phyloP scores from a whole-genome alignment of 2,329 filamentous ascomycete species.

The Stemphylium lycopersici region DNA sequence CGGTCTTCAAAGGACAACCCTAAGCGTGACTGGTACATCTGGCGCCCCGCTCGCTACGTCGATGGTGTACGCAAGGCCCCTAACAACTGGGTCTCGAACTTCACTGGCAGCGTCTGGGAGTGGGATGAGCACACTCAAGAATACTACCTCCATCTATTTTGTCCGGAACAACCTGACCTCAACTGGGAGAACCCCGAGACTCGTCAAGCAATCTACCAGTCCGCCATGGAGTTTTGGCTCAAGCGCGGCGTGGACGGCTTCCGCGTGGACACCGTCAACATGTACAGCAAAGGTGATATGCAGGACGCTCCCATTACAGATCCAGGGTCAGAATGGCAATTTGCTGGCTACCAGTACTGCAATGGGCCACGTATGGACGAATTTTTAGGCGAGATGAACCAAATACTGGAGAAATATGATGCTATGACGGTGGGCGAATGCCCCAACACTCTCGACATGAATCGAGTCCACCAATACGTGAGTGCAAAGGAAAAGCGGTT shows the following conservation, averaged over 20 bases:
- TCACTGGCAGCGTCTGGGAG: slow-evolving; percentile 69
- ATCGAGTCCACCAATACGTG: slow-evolving; percentile 65
- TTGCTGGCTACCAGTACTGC: slow-evolving; percentile 60
- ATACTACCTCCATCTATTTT: slow-evolving; percentile 80
- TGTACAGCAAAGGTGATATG: slow-evolving; percentile 47
- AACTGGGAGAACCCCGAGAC: slow-evolving; percentile 79
- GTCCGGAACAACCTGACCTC: slow-evolving; percentile 78
- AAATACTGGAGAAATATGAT: slow-evolving; percentile 65
- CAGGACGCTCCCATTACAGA: slow-evolving; percentile 43
- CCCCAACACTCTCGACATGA: slow-evolving; percentile 65
- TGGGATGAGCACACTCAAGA: slow-evolving; percentile 73
- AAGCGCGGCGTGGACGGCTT: slow-evolving; percentile 66
- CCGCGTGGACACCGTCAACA: slow-evolving; percentile 49
- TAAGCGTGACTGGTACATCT: slow-evolving; percentile 64
- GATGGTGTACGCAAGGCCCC: slow-evolving; percentile 70
- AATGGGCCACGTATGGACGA: slow-evolving; percentile 74
- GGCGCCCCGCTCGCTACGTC: slow-evolving; percentile 54
- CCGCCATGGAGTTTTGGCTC: slow-evolving; percentile 79
- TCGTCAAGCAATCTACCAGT: slow-evolving; percentile 71
- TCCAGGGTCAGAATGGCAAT: slow-evolving; percentile 40
- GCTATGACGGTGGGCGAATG: slow-evolving; percentile 76
- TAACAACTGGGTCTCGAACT: slow-evolving; percentile 74
- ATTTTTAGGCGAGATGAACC: slow-evolving; percentile 68
- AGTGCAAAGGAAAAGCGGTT: slow-evolving; percentile 64
- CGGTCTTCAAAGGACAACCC: slow-evolving; percentile 56